These are phyloP conservation scores for Gracilaria caudata DNA, from an alignment of 23 red algal species.

Conservation along the genomic window DNA sequence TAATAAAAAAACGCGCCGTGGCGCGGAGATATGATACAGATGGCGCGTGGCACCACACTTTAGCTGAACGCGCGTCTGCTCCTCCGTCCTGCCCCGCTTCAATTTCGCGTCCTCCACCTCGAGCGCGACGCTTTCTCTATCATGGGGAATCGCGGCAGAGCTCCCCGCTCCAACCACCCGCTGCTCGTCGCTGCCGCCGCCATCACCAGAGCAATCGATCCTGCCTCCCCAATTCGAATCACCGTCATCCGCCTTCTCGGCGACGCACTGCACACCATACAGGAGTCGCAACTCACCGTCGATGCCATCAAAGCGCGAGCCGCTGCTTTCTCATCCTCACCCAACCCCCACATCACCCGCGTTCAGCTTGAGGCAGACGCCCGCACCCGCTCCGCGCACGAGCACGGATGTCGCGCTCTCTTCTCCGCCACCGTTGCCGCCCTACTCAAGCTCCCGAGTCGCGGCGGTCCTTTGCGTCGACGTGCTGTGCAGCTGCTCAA, in stretches of 20 bases:
- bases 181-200: slow-evolving; percentile 59
- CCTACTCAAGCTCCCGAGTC: slow-evolving; percentile 38
- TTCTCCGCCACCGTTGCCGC: slow-evolving; percentile 27
- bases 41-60: not conserved
- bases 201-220: slow-evolving; percentile 53
- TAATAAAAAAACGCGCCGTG: not conserved
- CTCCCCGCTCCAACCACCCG: slow-evolving; percentile 47
- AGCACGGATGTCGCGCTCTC: slow-evolving; percentile 55
- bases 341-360: not conserved
- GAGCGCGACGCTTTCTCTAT: not conserved
- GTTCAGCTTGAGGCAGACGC: slow-evolving; percentile 53
- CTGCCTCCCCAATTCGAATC: slow-evolving; percentile 51
- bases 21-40: slow-evolving; percentile 7
- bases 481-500: slow-evolving; percentile 54
- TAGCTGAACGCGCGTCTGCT: not conserved
- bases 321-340: not conserved
- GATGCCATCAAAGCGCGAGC: slow-evolving; percentile 44
- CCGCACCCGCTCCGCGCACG: slow-evolving; percentile 34
- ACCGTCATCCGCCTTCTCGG: slow-evolving; percentile 68
- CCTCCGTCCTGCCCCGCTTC: not conserved
- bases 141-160: slow-evolving; percentile 56
- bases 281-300: slow-evolving; percentile 57
- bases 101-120: not conserved
- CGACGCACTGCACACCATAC: slow-evolving; percentile 53
- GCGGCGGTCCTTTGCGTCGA: slow-evolving; percentile 56